phyloP scores from a whole-genome alignment of 2,329 filamentous ascomycete species.

The Thelonectria olida region DNA sequence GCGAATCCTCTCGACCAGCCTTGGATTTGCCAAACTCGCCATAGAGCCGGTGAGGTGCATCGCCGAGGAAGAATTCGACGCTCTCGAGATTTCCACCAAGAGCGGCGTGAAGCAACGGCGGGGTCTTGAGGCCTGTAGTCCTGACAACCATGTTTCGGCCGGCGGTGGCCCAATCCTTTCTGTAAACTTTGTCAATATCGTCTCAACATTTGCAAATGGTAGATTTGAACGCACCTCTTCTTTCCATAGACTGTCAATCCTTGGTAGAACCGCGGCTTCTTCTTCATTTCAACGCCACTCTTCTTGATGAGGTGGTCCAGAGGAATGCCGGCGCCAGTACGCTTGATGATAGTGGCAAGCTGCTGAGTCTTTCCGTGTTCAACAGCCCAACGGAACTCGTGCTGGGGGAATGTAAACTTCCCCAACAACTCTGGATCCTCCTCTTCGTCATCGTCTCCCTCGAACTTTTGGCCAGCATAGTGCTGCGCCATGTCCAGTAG shows the following conservation, averaged over 20 bases:
- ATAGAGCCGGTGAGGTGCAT: conserved; percentile 74
- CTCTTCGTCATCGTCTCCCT: conserved; percentile 43
- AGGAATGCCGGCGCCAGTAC: conserved; percentile 74
- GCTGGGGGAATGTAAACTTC: conserved; percentile 51
- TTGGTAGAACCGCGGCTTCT: conserved; percentile 78
- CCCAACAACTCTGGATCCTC: conserved; percentile 43
- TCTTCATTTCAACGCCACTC: conserved; percentile 68
- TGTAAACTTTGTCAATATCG: conserved; percentile 34
- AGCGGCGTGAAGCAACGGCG: conserved; percentile 70
- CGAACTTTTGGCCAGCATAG: conserved; percentile 51
- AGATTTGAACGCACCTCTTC: conserved; percentile 59
- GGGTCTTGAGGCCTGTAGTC: conserved; percentile 53
- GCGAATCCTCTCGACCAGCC: conserved; percentile 66
- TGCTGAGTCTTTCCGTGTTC: conserved; percentile 61
- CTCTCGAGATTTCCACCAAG: conserved; percentile 67
- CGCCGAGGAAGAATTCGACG: conserved; percentile 81
- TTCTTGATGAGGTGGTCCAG: conserved; percentile 72
- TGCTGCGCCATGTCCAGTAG: conserved; percentile 64
- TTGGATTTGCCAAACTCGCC: conserved; percentile 71
- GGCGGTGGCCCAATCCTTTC: conserved; percentile 76
- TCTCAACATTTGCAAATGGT: neutral
- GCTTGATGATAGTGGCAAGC: conserved; percentile 71
- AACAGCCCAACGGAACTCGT: conserved; percentile 56
- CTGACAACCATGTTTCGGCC: conserved; percentile 58
- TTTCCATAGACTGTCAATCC: conserved; percentile 79